A percentile compares a stretch with the other conserved stretches of the same genome.
These are phyloP conservation scores for Prunus mira DNA, from an alignment of 306 rosid species.

Conservation along the genomic window DNA sequence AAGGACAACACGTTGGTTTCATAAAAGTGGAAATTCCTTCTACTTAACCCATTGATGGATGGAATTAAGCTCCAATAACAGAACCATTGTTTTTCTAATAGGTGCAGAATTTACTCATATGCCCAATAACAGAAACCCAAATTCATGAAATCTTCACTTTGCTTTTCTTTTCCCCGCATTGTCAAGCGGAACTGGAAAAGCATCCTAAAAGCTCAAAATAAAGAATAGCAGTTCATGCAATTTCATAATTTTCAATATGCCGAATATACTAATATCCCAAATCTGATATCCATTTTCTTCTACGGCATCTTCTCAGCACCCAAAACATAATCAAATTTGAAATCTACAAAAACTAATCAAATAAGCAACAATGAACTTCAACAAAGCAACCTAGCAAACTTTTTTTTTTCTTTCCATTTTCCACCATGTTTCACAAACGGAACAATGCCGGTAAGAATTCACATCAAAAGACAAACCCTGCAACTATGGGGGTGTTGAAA, in stretches of 20 bases:
- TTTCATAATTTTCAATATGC: background rate
- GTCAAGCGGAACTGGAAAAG: background rate
- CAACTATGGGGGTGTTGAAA: background rate
- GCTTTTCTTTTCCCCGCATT: background rate
- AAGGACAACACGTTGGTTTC: background rate
- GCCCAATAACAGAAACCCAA: background rate
- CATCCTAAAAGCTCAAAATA: background rate
- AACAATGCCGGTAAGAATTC: background rate
- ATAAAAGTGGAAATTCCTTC: background rate
- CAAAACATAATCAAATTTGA: background rate
- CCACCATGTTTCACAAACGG: background rate
- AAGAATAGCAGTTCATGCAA: background rate
- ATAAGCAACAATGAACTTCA: background rate
- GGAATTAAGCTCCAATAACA: background rate
- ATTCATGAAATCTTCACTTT: background rate
- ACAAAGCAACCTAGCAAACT: background rate
- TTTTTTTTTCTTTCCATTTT: background rate
- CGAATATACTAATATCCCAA: constrained; percentile 6
- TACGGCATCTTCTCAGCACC: background rate
- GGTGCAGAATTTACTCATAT: background rate
- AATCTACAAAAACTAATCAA: background rate
- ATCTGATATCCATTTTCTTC: background rate
- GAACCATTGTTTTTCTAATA: background rate
- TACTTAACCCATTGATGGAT: background rate
- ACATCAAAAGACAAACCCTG: background rate